A percentile compares a stretch with the other conserved stretches of the same genome.
Conservation (phyloP, 345 rosid genomes). For the Syzygium aqueum region DNA sequence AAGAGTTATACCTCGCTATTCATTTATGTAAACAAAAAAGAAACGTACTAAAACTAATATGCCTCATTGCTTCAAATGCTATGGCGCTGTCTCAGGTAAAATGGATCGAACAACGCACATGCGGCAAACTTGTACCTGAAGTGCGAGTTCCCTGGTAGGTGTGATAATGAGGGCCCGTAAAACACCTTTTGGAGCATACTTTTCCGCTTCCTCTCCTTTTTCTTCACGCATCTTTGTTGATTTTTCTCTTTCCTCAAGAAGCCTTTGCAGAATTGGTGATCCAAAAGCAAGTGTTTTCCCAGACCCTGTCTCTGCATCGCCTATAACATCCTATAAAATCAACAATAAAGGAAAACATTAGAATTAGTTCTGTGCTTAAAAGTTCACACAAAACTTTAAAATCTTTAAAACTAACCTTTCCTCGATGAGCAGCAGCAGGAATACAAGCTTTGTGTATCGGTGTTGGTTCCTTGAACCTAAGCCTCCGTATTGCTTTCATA, state of each 20-base stretch:
- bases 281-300: slow-evolving; percentile 99
- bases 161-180: slow-evolving; percentile 87
- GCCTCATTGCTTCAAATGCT: not conserved
- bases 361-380: not conserved
- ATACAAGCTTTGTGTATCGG: slow-evolving; percentile 84
- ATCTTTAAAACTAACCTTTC: slow-evolving; percentile 52
- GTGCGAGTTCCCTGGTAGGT: slow-evolving; percentile 93
- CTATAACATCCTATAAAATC: slow-evolving; percentile 69
- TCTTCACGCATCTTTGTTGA: slow-evolving; percentile 31
- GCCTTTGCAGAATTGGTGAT: slow-evolving; percentile 86
- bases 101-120: not conserved
- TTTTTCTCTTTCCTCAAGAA: slow-evolving; percentile 79
- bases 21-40: not conserved
- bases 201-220: slow-evolving; percentile 54
- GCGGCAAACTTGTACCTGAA: slow-evolving; percentile 38
- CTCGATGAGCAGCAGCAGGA: slow-evolving; percentile 90
- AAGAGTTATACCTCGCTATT: not conserved
- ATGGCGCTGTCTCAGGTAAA: not conserved
- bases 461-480: slow-evolving; percentile 89
- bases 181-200: slow-evolving; percentile 55
- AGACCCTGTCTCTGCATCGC: slow-evolving; percentile 98
- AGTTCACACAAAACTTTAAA: not conserved
- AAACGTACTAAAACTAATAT: not conserved
- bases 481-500: slow-evolving; percentile 62
- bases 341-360: not conserved